Conservation (phyloP, 768 basidiomycete species). For the Mycena crocata region DNA sequence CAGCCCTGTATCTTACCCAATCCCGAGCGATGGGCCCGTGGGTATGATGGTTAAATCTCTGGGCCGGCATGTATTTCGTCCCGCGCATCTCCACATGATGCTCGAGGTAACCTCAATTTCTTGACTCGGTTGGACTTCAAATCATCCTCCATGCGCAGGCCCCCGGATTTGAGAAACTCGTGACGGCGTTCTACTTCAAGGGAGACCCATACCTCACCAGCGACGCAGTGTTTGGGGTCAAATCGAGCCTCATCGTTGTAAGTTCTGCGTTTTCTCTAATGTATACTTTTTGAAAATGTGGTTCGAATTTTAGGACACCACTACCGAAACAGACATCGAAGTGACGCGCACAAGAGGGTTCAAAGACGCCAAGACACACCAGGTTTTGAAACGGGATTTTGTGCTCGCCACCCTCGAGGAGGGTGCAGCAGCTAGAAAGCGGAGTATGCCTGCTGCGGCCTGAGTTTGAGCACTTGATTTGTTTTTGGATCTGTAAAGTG, state of each 20-base stretch:
- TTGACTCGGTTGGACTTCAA: background rate
- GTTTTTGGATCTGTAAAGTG: too few species aligned
- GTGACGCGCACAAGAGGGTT: slow-evolving; percentile 69
- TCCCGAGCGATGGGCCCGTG: slow-evolving; percentile 84
- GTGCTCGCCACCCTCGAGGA: slow-evolving; percentile 56
- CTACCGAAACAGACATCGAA: slow-evolving; percentile 63
- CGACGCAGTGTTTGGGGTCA: slow-evolving; percentile 87
- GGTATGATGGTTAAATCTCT: slow-evolving; percentile 67
- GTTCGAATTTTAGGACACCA: slow-evolving; percentile 57
- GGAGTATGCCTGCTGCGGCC: slow-evolving; percentile 1
- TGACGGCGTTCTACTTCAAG: slow-evolving; percentile 80
- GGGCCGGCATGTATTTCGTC: slow-evolving; percentile 79
- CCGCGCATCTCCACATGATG: slow-evolving; percentile 84
- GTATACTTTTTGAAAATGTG: background rate
- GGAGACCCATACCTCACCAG: slow-evolving; percentile 74
- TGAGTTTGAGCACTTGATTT: too few species aligned
- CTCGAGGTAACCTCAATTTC: slow-evolving; percentile 58
- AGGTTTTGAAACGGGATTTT: slow-evolving; percentile 54
- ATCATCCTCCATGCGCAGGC: slow-evolving; percentile 47
- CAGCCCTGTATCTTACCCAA: slow-evolving; percentile 74
- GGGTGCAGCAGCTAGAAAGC: slow-evolving; percentile 47
- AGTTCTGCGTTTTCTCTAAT: slow-evolving; percentile 38
- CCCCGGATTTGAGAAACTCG: slow-evolving; percentile 76
- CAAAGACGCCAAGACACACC: slow-evolving; percentile 52
- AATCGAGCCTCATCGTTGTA: slow-evolving; percentile 81